Conservation (phyloP, 164 flowering plant species). For the Chimonanthus salicifolius region DNA sequence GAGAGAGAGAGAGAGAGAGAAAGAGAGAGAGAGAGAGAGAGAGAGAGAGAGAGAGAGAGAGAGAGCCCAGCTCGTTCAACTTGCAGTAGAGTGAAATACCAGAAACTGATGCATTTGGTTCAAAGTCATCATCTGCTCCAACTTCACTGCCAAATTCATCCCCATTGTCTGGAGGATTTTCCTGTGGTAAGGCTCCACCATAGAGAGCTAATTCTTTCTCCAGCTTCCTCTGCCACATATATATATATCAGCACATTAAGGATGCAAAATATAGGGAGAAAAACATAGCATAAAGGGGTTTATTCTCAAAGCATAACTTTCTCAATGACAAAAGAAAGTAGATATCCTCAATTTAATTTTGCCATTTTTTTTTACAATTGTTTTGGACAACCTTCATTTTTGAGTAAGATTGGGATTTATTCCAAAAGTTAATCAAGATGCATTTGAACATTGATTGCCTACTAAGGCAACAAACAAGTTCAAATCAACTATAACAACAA, state of each 20-base stretch:
- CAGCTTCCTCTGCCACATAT: slow-evolving; percentile 51
- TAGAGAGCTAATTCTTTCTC: slow-evolving; percentile 47
- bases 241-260: background rate
- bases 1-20: no score
- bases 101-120: slow-evolving; percentile 35
- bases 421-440: no score
- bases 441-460: no score
- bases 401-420: no score
- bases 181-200: slow-evolving; percentile 42
- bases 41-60: no score
- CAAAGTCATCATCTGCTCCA: slow-evolving; percentile 39
- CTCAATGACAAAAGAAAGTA: background rate
- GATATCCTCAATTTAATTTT: background rate
- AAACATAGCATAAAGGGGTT: background rate
- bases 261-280: background rate
- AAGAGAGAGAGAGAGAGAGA: no score
- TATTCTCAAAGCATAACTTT: background rate
- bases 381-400: background rate
- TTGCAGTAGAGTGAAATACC: slow-evolving; percentile 28
- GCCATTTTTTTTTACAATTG: background rate
- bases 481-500: no score
- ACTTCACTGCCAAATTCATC: slow-evolving; percentile 32
- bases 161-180: slow-evolving; percentile 11
- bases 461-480: no score
- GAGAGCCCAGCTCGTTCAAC: background rate